phyloP scores from a whole-genome alignment of 768 basidiomycete genomes.

The Cytidiella melzeri region DNA sequence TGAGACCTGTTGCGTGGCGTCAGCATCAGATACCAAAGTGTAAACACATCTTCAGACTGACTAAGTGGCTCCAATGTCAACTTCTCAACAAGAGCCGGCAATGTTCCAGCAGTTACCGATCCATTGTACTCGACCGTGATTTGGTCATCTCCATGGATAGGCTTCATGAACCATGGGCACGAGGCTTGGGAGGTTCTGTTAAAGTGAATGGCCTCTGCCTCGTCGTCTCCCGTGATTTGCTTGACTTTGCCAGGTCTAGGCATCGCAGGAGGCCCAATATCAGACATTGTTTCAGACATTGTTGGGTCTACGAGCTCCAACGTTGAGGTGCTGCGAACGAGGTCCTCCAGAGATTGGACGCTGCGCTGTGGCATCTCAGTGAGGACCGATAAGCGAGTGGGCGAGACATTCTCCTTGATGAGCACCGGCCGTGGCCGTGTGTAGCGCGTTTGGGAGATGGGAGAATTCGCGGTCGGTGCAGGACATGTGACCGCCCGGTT shows the following conservation, averaged over 20 bases:
- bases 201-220: slow-evolving; percentile 36
- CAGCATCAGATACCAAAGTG: not conserved
- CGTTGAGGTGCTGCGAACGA: slow-evolving; percentile 26
- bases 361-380: slow-evolving; percentile 33
- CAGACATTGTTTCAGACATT: slow-evolving; percentile 15
- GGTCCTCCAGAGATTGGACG: slow-evolving; percentile 28
- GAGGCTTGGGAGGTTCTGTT: slow-evolving; percentile 30
- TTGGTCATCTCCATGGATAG: slow-evolving; percentile 49
- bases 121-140: slow-evolving; percentile 63
- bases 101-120: slow-evolving; percentile 58
- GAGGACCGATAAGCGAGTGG: slow-evolving; percentile 31
- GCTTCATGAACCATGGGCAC: slow-evolving; percentile 56
- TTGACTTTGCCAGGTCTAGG: slow-evolving; percentile 30
- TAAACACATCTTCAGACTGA: too few relatives aligned
- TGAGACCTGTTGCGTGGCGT: slow-evolving; percentile 14
- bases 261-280: slow-evolving; percentile 6
- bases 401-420: slow-evolving; percentile 33
- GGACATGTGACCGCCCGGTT: too few relatives aligned
- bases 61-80: slow-evolving; percentile 58
- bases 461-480: not conserved
- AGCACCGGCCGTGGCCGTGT: slow-evolving; percentile 33
- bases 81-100: slow-evolving; percentile 66
- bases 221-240: slow-evolving; percentile 36
- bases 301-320: too few relatives aligned
- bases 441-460: slow-evolving; percentile 5